A percentile compares a stretch with the other conserved stretches of the same genome.
Evolutionary conservation across 2,329 filamentous ascomycete species (phyloP).

Genomic region (Paramyrothecium roridum): DNA sequence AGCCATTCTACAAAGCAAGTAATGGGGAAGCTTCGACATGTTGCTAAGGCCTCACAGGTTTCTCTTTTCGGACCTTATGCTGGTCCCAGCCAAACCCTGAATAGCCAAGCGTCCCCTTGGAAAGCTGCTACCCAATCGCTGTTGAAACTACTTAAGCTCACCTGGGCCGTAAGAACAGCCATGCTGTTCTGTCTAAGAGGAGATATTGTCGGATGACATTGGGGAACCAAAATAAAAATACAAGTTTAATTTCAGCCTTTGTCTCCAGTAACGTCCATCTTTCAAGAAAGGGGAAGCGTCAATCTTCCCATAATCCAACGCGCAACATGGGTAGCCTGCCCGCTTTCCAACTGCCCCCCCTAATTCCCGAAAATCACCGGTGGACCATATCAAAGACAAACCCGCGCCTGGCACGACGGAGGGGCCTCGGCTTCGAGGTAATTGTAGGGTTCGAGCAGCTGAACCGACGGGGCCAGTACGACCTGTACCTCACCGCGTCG

Average conservation of each 20-base stretch:
- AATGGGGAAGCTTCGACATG: no score
- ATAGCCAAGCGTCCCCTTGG: no score
- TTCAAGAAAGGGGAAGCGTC: neutral
- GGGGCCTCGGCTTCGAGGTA: neutral
- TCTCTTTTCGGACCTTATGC: no score
- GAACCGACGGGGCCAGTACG: slow-evolving; percentile 2
- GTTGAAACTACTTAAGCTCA: no score
- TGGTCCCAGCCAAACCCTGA: no score
- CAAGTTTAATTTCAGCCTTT: neutral
- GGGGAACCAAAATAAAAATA: no score
- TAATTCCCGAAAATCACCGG: neutral
- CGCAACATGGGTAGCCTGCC: neutral
- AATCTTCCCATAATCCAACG: neutral
- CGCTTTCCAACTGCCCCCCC: neutral
- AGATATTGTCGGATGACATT: no score
- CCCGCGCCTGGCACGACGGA: neutral
- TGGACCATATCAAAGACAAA: slow-evolving; percentile 1
- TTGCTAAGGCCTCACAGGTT: no score
- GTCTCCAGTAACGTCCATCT: neutral
- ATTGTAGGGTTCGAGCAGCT: slow-evolving; percentile 1
- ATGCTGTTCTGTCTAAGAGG: no score
- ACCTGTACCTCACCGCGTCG: slow-evolving; percentile 1
- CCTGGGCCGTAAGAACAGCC: no score
- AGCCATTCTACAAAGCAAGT: no score
- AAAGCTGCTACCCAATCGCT: no score